Evolutionary conservation across 805 yeast genomes (phyloP).

Genomic region (Trichomonascus vanleenenianus): DNA sequence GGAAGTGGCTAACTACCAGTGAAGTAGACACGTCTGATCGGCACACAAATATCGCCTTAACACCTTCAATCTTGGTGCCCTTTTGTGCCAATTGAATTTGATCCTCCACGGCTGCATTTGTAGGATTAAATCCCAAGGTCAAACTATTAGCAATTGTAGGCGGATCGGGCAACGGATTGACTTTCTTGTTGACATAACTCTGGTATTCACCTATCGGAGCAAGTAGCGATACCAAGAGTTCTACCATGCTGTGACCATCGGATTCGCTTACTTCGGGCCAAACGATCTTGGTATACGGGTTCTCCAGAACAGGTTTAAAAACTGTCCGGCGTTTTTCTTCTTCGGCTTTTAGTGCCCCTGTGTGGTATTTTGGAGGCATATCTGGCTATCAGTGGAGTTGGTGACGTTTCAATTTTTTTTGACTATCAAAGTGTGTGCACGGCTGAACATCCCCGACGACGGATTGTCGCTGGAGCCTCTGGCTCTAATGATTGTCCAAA

Average conservation of each 20-base stretch:
- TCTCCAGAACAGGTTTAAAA: slow-evolving; percentile 21
- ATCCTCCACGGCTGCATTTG: slow-evolving; percentile 15
- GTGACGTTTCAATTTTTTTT: no score
- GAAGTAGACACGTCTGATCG: slow-evolving; percentile 14
- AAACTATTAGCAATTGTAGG: slow-evolving; percentile 7
- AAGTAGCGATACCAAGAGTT: slow-evolving; percentile 7
- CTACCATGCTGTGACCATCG: slow-evolving; percentile 8
- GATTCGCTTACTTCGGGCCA: slow-evolving; percentile 14
- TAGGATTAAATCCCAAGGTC: slow-evolving; percentile 17
- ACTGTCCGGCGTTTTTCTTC: slow-evolving; percentile 16
- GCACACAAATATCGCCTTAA: slow-evolving; percentile 13
- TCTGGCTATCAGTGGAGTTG: neutral
- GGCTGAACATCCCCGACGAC: no score
- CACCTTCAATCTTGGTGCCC: neutral
- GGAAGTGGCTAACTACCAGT: slow-evolving; percentile 15
- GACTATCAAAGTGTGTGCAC: no score
- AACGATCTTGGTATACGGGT: slow-evolving; percentile 17
- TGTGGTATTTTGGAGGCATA: slow-evolving; percentile 1
- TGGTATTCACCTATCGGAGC: slow-evolving; percentile 8
- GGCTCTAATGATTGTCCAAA: no score
- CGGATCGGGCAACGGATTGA: slow-evolving; percentile 2
- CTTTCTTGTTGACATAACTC: neutral
- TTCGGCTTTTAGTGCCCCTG: slow-evolving; percentile 5
- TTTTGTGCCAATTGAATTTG: slow-evolving; percentile 1
- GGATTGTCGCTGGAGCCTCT: no score